Percentiles rank a stretch among this genome's conserved stretches.
Evolutionary conservation across 1,139 yeast genomes (phyloP).

Genomic region (Candida mesenterica): DNA sequence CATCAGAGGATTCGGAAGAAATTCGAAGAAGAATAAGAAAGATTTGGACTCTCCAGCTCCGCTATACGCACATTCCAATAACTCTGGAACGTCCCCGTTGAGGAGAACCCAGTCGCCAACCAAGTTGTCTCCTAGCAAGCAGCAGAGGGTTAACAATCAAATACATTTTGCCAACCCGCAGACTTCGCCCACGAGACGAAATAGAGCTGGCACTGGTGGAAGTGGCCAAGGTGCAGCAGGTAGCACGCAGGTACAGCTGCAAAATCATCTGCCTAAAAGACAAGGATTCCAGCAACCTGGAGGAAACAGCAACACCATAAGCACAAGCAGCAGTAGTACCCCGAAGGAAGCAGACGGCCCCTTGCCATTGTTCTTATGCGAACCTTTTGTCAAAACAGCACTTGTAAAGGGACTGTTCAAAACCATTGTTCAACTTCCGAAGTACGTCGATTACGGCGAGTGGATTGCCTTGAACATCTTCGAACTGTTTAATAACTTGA

Average conservation of each 20-base stretch:
- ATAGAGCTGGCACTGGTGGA: slow-evolving; percentile 13
- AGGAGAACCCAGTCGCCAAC: slow-evolving; percentile 40
- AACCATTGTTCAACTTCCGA: slow-evolving; percentile 92
- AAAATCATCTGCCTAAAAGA: slow-evolving; percentile 21
- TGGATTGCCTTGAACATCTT: slow-evolving; percentile 94
- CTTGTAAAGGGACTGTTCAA: slow-evolving; percentile 96
- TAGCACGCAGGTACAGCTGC: background rate
- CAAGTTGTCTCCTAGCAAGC: slow-evolving; percentile 34
- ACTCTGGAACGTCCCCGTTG: slow-evolving; percentile 32
- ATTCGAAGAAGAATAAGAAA: slow-evolving; percentile 53
- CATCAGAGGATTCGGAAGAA: slow-evolving; percentile 63
- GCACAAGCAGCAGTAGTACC: slow-evolving; percentile 10
- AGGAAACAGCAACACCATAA: slow-evolving; percentile 14
- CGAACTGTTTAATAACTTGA: slow-evolving; percentile 82
- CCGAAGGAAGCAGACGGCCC: slow-evolving; percentile 14
- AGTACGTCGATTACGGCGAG: slow-evolving; percentile 89
- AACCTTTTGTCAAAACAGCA: slow-evolving; percentile 92
- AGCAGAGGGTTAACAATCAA: slow-evolving; percentile 23
- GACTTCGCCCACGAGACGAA: slow-evolving; percentile 36
- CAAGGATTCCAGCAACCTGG: slow-evolving; percentile 12
- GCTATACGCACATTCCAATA: slow-evolving; percentile 33
- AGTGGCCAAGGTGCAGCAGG: slow-evolving; percentile 2
- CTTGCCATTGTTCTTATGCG: slow-evolving; percentile 74
- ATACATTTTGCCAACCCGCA: slow-evolving; percentile 25
- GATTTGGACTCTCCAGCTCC: slow-evolving; percentile 37